phyloP scores from a whole-genome alignment of 371 early-diverging fungal genomes.

The Mortierella sp. region DNA sequence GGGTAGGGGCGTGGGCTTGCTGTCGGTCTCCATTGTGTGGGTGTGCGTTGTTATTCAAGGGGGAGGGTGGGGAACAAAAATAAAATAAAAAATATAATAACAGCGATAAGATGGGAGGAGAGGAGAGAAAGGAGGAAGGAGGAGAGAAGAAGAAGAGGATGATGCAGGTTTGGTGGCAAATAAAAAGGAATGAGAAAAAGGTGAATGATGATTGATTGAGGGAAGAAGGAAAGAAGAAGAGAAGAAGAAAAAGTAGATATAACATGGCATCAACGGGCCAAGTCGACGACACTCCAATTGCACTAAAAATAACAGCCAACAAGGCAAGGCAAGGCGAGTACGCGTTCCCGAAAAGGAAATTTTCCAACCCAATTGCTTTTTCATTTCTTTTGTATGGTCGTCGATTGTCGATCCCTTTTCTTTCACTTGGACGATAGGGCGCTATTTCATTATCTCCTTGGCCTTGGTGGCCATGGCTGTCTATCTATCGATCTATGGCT shows the following conservation, averaged over 20 bases:
- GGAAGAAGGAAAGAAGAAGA: not conserved
- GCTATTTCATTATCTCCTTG: too few species aligned
- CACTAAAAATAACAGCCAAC: too few species aligned
- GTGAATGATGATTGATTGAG: too few species aligned
- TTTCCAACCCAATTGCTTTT: not conserved
- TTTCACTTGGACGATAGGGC: too few species aligned
- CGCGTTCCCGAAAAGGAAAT: not conserved
- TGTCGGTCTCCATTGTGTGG: constrained; percentile 34
- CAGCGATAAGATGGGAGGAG: not conserved
- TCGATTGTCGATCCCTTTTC: not conserved
- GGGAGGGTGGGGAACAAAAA: not conserved
- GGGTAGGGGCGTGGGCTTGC: constrained; percentile 38
- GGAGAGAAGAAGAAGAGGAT: not conserved
- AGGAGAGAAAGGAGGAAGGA: not conserved
- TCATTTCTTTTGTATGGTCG: not conserved
- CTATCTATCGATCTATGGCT: too few species aligned
- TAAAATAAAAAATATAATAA: not conserved
- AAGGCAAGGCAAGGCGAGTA: too few species aligned
- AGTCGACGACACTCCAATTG: too few species aligned
- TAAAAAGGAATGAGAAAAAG: too few species aligned
- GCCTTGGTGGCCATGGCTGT: too few species aligned
- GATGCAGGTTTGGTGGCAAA: too few species aligned
- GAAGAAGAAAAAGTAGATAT: not conserved
- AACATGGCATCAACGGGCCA: not conserved
- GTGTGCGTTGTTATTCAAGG: not conserved